A percentile compares a stretch with the other conserved stretches of the same genome.
These are phyloP conservation scores for Cynanchum wilfordii DNA, from an alignment of 257 asterid genomes.

Conservation along the genomic window DNA sequence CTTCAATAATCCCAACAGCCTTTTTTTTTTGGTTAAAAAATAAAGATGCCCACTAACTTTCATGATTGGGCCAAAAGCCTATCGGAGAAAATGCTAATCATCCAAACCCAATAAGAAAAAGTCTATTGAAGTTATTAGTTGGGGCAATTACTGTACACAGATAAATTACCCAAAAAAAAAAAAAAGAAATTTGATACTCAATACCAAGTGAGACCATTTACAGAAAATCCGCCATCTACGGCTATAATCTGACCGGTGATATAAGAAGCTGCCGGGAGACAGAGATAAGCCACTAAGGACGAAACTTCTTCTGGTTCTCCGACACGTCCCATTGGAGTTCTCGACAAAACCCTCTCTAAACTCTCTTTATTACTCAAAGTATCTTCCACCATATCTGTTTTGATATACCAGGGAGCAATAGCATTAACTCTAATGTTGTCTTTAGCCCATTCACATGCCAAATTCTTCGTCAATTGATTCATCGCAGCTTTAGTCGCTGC, in stretches of 20 bases:
- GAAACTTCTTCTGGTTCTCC: conserved; percentile 20
- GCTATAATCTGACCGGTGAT: conserved; percentile 15
- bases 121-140: too few relatives aligned
- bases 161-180: too few relatives aligned
- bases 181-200: too few relatives aligned
- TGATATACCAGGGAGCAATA: conserved; percentile 8
- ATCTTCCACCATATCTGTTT: neutral
- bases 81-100: too few relatives aligned
- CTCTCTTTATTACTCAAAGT: neutral
- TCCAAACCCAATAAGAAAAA: too few relatives aligned
- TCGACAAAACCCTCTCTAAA: neutral
- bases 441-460: conserved; percentile 20
- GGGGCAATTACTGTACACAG: too few relatives aligned
- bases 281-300: conserved; percentile 11
- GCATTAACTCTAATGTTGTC: conserved; percentile 7
- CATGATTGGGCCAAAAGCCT: too few relatives aligned
- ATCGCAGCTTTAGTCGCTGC: conserved; percentile 9
- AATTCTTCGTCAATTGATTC: conserved; percentile 12
- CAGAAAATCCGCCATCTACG: conserved; percentile 14
- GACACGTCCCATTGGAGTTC: conserved; percentile 10
- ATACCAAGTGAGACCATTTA: conserved; percentile 3
- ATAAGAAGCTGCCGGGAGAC: conserved; percentile 5
- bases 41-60: too few relatives aligned
- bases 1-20: too few relatives aligned
- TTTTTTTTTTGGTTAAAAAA: too few relatives aligned